phyloP scores from a whole-genome alignment of 176 grass and related monocot genomes.

The Musa schizocarpa region DNA sequence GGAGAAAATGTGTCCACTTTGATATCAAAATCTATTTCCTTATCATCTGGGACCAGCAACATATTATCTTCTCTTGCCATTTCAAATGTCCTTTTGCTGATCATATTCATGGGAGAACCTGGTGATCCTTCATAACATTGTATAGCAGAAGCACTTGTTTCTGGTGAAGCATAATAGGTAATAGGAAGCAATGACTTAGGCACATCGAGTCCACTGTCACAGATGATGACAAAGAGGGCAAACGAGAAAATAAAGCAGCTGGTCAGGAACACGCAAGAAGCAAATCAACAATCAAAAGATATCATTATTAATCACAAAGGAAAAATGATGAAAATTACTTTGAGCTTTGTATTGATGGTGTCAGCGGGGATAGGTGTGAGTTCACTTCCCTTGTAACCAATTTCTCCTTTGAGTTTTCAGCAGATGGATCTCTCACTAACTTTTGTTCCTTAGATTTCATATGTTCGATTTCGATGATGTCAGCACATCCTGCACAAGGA shows the following conservation, averaged over 20 bases:
- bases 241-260: background rate
- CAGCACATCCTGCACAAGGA: conserved; percentile 16
- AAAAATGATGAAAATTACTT: background rate
- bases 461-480: conserved; percentile 22
- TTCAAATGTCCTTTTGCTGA: conserved; percentile 9
- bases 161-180: conserved; percentile 16
- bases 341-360: conserved; percentile 17
- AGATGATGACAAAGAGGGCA: background rate
- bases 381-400: background rate
- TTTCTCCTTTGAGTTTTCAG: background rate
- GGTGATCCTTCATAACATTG: conserved; percentile 10
- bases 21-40: background rate
- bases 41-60: background rate
- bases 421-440: background rate
- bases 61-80: conserved; percentile 1
- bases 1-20: conserved; percentile 15
- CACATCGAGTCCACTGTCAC: conserved; percentile 12
- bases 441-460: conserved; percentile 5
- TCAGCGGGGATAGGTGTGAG: conserved; percentile 10
- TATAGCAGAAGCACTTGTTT: conserved; percentile 17
- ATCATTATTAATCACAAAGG: background rate
- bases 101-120: conserved; percentile 16
- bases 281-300: background rate
- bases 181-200: background rate
- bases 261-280: background rate